Conservation (phyloP, 805 yeast genomes). For the Kluyveromyces starmeri region DNA sequence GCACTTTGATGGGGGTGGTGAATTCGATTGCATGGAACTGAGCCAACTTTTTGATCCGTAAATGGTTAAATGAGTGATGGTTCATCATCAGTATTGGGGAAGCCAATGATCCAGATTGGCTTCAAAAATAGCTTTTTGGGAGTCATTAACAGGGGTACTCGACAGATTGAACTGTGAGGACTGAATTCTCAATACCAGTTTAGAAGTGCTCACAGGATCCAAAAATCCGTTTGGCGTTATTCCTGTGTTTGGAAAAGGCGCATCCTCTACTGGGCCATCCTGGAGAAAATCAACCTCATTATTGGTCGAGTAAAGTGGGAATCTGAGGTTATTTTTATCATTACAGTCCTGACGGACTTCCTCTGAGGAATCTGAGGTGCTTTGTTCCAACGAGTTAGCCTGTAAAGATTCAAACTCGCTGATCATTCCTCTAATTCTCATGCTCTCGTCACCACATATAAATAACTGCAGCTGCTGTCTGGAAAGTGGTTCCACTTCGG, state of each 20-base stretch:
- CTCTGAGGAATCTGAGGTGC: neutral
- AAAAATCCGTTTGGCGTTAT: neutral
- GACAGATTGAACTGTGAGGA: conserved; percentile 1
- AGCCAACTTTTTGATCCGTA: neutral
- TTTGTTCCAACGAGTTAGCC: neutral
- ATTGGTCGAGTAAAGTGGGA: neutral
- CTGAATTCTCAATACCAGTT: neutral
- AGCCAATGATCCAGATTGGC: neutral
- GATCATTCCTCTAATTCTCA: conserved; percentile 14
- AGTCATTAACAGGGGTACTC: neutral
- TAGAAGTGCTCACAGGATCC: neutral
- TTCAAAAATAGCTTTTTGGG: neutral
- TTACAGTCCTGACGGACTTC: conserved; percentile 4
- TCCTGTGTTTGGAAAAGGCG: neutral
- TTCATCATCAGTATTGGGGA: neutral
- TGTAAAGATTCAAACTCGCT: conserved; percentile 7
- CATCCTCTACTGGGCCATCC: neutral
- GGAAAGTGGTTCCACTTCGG: conserved; percentile 16
- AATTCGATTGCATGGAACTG: no score
- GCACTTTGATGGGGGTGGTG: no score
- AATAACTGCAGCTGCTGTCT: conserved; percentile 12
- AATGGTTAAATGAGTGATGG: neutral
- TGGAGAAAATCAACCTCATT: neutral
- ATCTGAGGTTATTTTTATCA: conserved; percentile 7
- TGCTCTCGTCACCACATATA: conserved; percentile 14